Evolutionary conservation across 2,329 filamentous ascomycete species (phyloP).

Genomic region (Trematosphaeria pertusa): DNA sequence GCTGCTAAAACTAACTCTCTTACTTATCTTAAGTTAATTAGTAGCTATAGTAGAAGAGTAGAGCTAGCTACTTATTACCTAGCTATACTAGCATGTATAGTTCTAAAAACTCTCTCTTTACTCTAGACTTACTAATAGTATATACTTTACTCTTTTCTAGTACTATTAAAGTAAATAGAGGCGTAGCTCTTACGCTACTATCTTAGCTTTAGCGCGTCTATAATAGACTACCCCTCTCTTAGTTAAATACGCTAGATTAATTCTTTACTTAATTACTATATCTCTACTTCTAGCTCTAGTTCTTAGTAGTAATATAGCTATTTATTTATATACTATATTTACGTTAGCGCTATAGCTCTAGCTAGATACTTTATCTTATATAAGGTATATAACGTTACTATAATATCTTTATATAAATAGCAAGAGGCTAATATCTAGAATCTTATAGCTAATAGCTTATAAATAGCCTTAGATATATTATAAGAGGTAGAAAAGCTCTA

Average conservation of each 20-base stretch:
- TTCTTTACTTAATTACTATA: constrained; percentile 5
- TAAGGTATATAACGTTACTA: too few relatives aligned
- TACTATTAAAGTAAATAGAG: constrained; percentile 8
- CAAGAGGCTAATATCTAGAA: too few relatives aligned
- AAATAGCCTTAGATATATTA: too few relatives aligned
- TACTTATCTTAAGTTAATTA: neutral
- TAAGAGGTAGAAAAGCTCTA: too few relatives aligned
- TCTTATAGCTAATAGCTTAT: too few relatives aligned
- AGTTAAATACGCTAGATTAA: constrained; percentile 10
- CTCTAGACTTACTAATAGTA: constrained; percentile 8
- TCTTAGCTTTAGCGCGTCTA: constrained; percentile 5
- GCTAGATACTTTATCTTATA: too few relatives aligned
- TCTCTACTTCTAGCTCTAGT: constrained; percentile 4
- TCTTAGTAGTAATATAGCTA: constrained; percentile 8
- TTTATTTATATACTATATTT: constrained; percentile 4
- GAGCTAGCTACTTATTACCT: constrained; percentile 3
- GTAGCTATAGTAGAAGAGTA: constrained; percentile 4
- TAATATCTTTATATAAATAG: too few relatives aligned
- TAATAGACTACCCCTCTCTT: constrained; percentile 5
- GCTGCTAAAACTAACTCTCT: constrained; percentile 6
- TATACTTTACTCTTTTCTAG: constrained; percentile 6
- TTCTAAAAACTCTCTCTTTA: neutral
- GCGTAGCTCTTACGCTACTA: constrained; percentile 10
- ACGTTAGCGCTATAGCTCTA: too few relatives aligned
- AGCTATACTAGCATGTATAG: too few relatives aligned